Evolutionary conservation across 225 moss, liverwort and hornwort genomes (phyloP), one percentile per base, ranked within the genome.

Genomic region (Ulota crispa): DNA sequence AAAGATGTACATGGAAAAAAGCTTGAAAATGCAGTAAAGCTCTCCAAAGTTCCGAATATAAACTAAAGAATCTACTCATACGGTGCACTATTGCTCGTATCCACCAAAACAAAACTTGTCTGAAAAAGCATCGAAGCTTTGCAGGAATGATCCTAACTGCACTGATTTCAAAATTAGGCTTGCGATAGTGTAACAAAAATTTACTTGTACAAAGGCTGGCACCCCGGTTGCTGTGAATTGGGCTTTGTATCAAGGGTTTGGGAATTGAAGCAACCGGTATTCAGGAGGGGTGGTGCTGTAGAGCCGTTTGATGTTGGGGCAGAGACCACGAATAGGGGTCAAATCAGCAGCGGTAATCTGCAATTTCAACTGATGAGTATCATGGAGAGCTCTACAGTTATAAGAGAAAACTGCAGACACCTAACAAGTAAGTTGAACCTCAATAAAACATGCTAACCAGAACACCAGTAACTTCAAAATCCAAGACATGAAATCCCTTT

Each of bases 231-330:
- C 20, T 43, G 56, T 74, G 64, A 39, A 37, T 16, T 70, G 65
- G 32, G 54, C n/a, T 45, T 79, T 59, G 63, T 23, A 24, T 85
- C 71, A 64, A 16, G 59, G 54, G 43, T 72, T 76, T n/a, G 56
- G 42, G 14, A 63, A 26, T 67, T 70, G 72, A 59, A 82, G 79
- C 73, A 82, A 85, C 70, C 87, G 76, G 74, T 65, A 61, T 45
- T 87, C 88, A 37, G 81, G 78, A 83, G 88, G 85, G 78, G 72
- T 66, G 75, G 89, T 85, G 85, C 83, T 91, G 61, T 91, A 91
- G 60, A 91, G 82, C 41, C 91, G 89, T 82, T 89, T 91, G 81
- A 89, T 83, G 52, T 76, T 87, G 19, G 87, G 89, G 87, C 83
- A 89, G 32, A 87, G 85, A 71, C 83, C 79, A 54, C 91, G 91